Percentiles rank a stretch among this genome's conserved stretches.
Evolutionary conservation across 2,329 filamentous ascomycete genomes (phyloP).

Genomic region (Trichothecium roseum): DNA sequence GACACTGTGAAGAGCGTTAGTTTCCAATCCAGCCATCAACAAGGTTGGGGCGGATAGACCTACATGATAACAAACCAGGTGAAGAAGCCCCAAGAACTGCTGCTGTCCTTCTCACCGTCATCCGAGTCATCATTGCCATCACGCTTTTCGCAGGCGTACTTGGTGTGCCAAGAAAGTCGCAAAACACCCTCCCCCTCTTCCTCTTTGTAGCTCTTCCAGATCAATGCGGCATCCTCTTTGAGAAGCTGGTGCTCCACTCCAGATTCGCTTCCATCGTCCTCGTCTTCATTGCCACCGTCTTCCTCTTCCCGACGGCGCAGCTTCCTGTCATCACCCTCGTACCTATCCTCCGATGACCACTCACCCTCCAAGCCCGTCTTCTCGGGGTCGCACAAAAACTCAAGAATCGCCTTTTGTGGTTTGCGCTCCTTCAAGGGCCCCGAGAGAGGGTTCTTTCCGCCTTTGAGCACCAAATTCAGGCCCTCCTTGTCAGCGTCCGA

Average conservation of each 20-base stretch:
- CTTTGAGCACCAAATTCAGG: slow-evolving; percentile 55
- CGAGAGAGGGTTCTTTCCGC: slow-evolving; percentile 42
- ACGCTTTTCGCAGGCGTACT: slow-evolving; percentile 66
- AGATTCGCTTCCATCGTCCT: slow-evolving; percentile 26
- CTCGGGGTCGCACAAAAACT: slow-evolving; percentile 71
- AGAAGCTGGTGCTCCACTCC: slow-evolving; percentile 40
- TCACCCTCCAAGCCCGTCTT: slow-evolving; percentile 66
- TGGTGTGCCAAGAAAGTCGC: slow-evolving; percentile 75
- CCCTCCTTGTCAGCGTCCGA: slow-evolving; percentile 61
- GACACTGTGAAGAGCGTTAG: slow-evolving; percentile 39
- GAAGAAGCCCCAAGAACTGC: slow-evolving; percentile 80
- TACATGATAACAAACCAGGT: slow-evolving; percentile 95
- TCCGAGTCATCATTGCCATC: slow-evolving; percentile 34
- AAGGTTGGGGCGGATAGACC: slow-evolving; percentile 24
- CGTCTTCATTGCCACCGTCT: slow-evolving; percentile 26
- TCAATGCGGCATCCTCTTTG: slow-evolving; percentile 52
- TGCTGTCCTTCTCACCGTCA: slow-evolving; percentile 29
- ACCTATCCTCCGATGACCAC: slow-evolving; percentile 45
- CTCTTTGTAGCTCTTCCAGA: slow-evolving; percentile 60
- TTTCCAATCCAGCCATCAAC: slow-evolving; percentile 3
- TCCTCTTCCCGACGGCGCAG: slow-evolving; percentile 9
- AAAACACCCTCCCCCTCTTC: slow-evolving; percentile 52
- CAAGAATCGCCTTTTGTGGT: slow-evolving; percentile 67
- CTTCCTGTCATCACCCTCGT: slow-evolving; percentile 24
- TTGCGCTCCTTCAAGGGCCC: slow-evolving; percentile 38